These are phyloP conservation scores for Terana coerulea DNA, from an alignment of 768 basidiomycete species.

Conservation along the genomic window DNA sequence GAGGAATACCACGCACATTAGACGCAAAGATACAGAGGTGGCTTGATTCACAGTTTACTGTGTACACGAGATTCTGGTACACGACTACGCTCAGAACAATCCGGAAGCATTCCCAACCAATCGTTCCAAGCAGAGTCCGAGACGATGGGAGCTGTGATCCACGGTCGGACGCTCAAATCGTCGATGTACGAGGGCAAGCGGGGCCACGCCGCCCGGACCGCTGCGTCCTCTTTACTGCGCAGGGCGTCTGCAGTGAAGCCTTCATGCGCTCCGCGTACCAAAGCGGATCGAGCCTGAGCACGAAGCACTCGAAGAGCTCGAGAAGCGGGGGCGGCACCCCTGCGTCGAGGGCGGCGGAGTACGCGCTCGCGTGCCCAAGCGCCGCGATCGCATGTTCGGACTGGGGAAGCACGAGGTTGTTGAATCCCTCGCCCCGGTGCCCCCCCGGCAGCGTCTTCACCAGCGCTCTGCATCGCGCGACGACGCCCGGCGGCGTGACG, in stretches of 20 bases:
- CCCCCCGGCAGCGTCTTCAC: conserved; percentile 1
- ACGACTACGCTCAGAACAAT: no score
- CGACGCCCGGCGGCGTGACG: conserved; percentile 10
- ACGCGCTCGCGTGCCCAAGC: conserved; percentile 17
- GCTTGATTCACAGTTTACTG: no score
- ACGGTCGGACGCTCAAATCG: not conserved
- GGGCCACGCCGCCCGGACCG: not conserved
- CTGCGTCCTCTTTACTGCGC: not conserved
- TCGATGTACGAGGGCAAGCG: not conserved
- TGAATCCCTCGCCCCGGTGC: conserved; percentile 11
- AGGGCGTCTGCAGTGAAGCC: not conserved
- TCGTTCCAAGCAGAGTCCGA: not conserved
- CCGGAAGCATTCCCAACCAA: not conserved
- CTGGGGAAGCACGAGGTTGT: conserved; percentile 17
- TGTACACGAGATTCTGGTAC: no score
- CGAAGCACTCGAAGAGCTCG: conserved; percentile 15
- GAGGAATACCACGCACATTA: no score
- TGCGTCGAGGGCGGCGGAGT: conserved; percentile 11
- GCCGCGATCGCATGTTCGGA: conserved; percentile 16
- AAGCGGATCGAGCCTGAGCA: conserved; percentile 13
- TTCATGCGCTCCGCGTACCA: conserved; percentile 17
- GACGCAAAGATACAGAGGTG: no score
- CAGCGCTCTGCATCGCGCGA: not conserved
- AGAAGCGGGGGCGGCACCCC: conserved; percentile 12
- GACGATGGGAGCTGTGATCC: not conserved